Evolutionary conservation across 139 green algal species (phyloP).

Genomic region (Closterium sp.): DNA sequence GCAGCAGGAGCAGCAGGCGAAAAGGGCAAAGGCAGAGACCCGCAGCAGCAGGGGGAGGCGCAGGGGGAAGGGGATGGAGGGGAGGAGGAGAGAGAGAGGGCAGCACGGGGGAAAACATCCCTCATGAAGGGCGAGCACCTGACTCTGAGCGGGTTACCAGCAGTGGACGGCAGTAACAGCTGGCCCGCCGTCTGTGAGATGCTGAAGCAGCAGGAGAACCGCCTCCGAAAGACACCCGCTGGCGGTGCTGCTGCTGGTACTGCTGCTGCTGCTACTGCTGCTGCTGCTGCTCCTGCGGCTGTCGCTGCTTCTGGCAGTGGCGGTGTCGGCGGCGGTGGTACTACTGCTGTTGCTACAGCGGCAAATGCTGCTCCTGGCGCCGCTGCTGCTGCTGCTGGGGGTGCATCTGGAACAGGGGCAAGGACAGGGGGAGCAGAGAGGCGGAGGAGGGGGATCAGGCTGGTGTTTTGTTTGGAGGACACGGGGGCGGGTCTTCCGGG

Average conservation of each 20-base stretch:
- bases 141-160: slow-evolving; percentile 23
- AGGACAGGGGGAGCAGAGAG: no score
- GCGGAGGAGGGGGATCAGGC: background rate
- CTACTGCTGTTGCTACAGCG: background rate
- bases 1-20: background rate
- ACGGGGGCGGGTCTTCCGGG: slow-evolving; percentile 17
- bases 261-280: no score
- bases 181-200: slow-evolving; percentile 14
- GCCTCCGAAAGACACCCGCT: background rate
- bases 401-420: no score
- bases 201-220: background rate
- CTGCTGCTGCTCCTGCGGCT: no score
- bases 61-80: background rate
- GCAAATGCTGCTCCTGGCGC: background rate
- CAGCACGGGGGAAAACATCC: background rate
- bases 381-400: no score
- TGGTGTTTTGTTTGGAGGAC: slow-evolving; percentile 21
- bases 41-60: background rate
- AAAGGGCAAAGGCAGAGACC: background rate
- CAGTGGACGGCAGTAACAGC: slow-evolving; percentile 20
- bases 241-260: background rate
- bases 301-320: no score
- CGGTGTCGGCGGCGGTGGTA: no score
- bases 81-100: background rate
- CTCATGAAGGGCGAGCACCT: slow-evolving; percentile 1